Evolutionary conservation across 148 eudicot genomes (phyloP).

Genomic region (Vaccinium darrowii): DNA sequence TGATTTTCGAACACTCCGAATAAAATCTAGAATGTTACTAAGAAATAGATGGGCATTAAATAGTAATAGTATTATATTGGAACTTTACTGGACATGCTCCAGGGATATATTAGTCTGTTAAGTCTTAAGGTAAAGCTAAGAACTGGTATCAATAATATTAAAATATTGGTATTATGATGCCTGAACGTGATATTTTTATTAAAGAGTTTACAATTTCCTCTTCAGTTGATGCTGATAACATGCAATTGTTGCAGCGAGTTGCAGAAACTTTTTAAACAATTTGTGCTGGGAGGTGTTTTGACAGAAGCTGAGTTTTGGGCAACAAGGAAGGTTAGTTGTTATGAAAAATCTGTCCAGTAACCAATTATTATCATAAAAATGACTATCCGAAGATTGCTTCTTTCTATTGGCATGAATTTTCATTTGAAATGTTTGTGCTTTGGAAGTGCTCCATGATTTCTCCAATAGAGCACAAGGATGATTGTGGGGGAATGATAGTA

Average conservation of each 20-base stretch:
- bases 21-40: not conserved
- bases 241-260: constrained; percentile 65
- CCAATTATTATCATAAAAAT: not conserved
- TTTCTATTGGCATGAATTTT: constrained; percentile 7
- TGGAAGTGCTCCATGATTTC: not conserved
- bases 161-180: not conserved
- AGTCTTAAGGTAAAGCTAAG: not conserved
- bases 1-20: not conserved
- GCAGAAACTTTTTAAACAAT: constrained; percentile 80
- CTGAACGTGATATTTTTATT: not conserved
- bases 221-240: constrained; percentile 16
- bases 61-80: not conserved
- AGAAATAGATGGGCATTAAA: not conserved
- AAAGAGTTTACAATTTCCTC: not conserved
- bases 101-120: not conserved
- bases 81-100: not conserved
- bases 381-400: not conserved
- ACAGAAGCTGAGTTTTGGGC: constrained; percentile 98
- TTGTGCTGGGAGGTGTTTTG: constrained; percentile 68
- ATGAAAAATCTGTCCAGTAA: not conserved
- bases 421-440: not conserved
- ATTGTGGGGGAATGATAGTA: constrained; percentile 7
- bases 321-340: constrained; percentile 74
- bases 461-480: not conserved
- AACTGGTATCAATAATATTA: not conserved